Conservation (phyloP, 2,329 filamentous ascomycete genomes). For the Alternaria triticimaculans region DNA sequence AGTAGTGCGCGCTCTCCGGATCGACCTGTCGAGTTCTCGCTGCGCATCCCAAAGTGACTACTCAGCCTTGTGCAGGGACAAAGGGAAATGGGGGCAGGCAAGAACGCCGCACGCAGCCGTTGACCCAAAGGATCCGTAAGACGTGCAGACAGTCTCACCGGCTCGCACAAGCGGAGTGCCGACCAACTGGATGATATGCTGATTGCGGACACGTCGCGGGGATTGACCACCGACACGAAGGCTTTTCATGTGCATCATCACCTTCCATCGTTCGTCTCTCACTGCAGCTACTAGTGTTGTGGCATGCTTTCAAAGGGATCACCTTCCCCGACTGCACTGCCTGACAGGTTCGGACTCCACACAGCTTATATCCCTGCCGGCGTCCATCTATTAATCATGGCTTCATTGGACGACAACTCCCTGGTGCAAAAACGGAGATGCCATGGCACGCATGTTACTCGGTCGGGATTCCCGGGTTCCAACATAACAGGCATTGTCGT, state of each 20-base stretch:
- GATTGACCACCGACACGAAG: not conserved
- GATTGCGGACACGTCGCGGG: conserved; percentile 6
- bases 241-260: conserved; percentile 4
- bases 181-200: conserved; percentile 15
- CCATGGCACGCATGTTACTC: not conserved
- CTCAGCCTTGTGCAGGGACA: conserved; percentile 19
- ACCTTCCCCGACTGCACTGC: not conserved
- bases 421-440: not conserved
- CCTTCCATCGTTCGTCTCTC: not conserved
- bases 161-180: conserved; percentile 26
- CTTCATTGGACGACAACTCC: not conserved
- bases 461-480: not conserved
- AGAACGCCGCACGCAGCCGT: conserved; percentile 31
- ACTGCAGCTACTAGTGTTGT: not conserved
- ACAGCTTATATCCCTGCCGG: conserved; percentile 18
- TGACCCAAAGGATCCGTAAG: conserved; percentile 18
- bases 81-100: conserved; percentile 19
- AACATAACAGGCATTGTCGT: not conserved
- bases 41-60: not conserved
- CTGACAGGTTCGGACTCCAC: not conserved
- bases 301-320: not conserved
- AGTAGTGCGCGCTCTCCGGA: conserved; percentile 2
- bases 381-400: conserved; percentile 1
- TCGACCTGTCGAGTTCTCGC: not conserved
- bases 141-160: conserved; percentile 34